A percentile compares a stretch with the other conserved stretches of the same genome.
These are phyloP conservation scores for Simplicillium sp. DNA, from an alignment of 2,329 filamentous ascomycete genomes.

Conservation along the genomic window DNA sequence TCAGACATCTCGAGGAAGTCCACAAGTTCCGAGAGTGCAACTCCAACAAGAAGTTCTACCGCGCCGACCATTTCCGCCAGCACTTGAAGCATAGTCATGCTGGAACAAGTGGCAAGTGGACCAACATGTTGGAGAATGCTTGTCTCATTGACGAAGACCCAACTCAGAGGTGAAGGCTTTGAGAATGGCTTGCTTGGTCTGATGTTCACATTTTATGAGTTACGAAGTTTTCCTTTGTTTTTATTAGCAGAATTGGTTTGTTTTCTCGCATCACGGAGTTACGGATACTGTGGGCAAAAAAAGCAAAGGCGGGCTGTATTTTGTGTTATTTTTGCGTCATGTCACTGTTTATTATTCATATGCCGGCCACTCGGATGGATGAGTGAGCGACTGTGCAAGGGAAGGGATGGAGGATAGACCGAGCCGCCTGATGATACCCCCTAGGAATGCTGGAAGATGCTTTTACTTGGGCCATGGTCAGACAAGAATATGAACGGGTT, in stretches of 20 bases:
- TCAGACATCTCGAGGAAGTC: slow-evolving; percentile 77
- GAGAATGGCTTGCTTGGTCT: not conserved
- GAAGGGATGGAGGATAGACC: no score
- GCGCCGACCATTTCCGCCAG: slow-evolving; percentile 95
- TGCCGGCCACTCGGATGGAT: no score
- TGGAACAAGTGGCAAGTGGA: slow-evolving; percentile 96
- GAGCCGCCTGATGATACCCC: no score
- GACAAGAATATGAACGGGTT: no score
- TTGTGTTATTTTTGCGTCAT: no score
- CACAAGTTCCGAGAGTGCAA: slow-evolving; percentile 99
- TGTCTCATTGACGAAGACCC: slow-evolving; percentile 88
- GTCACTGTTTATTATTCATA: no score
- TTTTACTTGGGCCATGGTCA: no score
- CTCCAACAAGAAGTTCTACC: slow-evolving; percentile 94
- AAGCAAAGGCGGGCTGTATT: no score
- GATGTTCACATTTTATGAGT: not conserved
- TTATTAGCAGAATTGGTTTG: not conserved
- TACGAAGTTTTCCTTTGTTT: not conserved
- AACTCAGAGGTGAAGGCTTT: slow-evolving; percentile 19
- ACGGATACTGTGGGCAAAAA: not conserved
- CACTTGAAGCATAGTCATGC: slow-evolving; percentile 97
- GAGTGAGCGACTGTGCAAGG: no score
- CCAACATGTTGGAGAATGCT: slow-evolving; percentile 91
- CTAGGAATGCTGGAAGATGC: no score
- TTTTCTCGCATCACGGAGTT: not conserved